Evolutionary conservation across 2,329 filamentous ascomycete species (phyloP), one percentile per base, ranked within the genome.

Genomic region (Fusarium bactridioides): DNA sequence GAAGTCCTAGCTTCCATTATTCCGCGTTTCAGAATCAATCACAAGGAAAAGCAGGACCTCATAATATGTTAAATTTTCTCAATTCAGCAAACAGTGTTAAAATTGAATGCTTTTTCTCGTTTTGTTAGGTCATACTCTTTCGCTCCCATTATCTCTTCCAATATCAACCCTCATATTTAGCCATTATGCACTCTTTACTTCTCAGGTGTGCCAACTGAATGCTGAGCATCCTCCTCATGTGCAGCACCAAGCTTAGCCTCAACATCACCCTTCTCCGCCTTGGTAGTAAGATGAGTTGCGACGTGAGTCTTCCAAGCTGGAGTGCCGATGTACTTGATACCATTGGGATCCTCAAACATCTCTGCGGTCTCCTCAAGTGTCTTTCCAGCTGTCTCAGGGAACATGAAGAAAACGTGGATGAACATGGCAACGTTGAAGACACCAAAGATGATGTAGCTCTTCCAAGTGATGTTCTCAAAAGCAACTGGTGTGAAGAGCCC

Each of bases 351-450:
- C 18, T 76, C 74, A 23, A 82, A 82, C 43, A 82, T 78, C 11
- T 76, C 48, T 61, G 92, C 90, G 78, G 92, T 87, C 74, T 92
- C 90, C 78, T 92, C 90, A 4, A 92, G 82, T 3, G 84, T 86
- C 44, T 86, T 84, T 69, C 77, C 76, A 66, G 83, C 81, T 0
- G 85, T 86, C 65, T 86, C 85, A 0, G 84, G 83, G 62, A 85
- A 86, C 70, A 85, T 80, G 68, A 86, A 80, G 73, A 85, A 85
- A 9, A 78, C 71, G 16, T 77, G 74, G 10, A 74, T 15, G 1
- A 74, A 66, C 61, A 73, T 74, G 21, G 63, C 69, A 10, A 73
- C 43, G 29, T 77, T 77, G 47, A 76, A 76, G 1, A 75, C 61
- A 2, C 64, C 73, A 9, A 75, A 75, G 38, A 75, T 66, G 21